Evolutionary conservation across 257 asterid species (phyloP), one percentile per base, ranked within the genome.

Genomic region (Solanum rostratum): DNA sequence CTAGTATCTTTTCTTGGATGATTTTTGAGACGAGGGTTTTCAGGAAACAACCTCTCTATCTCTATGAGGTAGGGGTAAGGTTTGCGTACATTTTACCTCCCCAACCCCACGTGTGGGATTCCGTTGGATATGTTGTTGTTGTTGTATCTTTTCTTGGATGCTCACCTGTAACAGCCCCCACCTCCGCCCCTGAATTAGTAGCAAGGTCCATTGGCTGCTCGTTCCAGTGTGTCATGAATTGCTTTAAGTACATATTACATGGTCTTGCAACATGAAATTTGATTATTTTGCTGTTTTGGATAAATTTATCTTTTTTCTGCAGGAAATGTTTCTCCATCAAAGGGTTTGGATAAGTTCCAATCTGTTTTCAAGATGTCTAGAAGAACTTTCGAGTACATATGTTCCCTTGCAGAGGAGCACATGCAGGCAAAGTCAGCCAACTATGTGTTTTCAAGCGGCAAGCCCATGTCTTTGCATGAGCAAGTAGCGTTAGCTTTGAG

Each of bases 401-500:
- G 98, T 63, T 88, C 93, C 14, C 89, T 96, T 1, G 98, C 91
- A 29, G 88, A 91, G 84, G 96, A 89, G 22, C 97, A 89, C 88
- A 91, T 95, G 98, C 88, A 85, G 87, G 84, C 90, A 24, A 93
- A 90, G 84, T 86, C 98, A 6, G 85, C 81, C 6, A 92, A 91
- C 83, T 93, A 90, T 83, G 84, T 91, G 15, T 95, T 92, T 85
- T 66, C 86, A 57, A 91, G 86, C 24, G 99, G 99, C 68, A 88
- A 85, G 73, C 97, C 91, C 1, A 89, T 96, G 95, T 86, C 94
- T 3, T 50, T 95, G 18, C 59, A 87, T 11, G 97, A 96, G 86
- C 98, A 93, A 86, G 99, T 95, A 22, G 99, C 98, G 45, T 76
- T 95, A 49, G 97, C 98, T 10, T 87, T 96, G 24, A 79, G 90